Evolutionary conservation across 2,329 filamentous ascomycete species (phyloP).

Genomic region (Botryotinia globosa): DNA sequence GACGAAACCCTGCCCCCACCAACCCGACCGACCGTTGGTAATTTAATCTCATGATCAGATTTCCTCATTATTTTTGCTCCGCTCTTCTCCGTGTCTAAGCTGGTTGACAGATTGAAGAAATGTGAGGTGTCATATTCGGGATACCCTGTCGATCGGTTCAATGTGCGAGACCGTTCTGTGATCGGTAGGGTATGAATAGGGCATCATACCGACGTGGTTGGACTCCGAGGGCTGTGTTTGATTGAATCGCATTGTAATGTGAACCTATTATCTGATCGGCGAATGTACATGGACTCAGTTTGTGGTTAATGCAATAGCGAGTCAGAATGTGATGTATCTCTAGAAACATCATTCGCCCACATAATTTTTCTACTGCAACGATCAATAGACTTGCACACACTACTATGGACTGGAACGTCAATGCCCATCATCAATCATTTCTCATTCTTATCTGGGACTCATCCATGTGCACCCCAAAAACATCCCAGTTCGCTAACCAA

Average conservation of each 20-base stretch:
- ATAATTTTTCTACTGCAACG: neutral
- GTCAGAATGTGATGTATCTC: neutral
- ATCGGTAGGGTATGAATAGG: neutral
- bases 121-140: slow-evolving; percentile 4
- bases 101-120: neutral
- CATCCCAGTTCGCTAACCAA: neutral
- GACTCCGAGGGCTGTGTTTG: neutral
- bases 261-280: neutral
- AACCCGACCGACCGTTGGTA: neutral
- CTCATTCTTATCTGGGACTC: neutral
- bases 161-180: neutral
- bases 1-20: neutral
- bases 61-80: neutral
- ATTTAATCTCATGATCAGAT: slow-evolving; percentile 1
- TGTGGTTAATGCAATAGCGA: neutral
- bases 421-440: neutral
- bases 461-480: neutral
- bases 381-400: neutral
- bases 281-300: neutral
- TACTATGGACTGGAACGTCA: neutral
- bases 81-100: neutral
- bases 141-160: slow-evolving; percentile 10
- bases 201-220: neutral
- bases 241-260: neutral
- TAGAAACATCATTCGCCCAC: neutral